Evolutionary conservation across 805 yeast genomes (phyloP), one percentile per base, ranked within the genome.

Genomic region (Ogataea glucozyma): DNA sequence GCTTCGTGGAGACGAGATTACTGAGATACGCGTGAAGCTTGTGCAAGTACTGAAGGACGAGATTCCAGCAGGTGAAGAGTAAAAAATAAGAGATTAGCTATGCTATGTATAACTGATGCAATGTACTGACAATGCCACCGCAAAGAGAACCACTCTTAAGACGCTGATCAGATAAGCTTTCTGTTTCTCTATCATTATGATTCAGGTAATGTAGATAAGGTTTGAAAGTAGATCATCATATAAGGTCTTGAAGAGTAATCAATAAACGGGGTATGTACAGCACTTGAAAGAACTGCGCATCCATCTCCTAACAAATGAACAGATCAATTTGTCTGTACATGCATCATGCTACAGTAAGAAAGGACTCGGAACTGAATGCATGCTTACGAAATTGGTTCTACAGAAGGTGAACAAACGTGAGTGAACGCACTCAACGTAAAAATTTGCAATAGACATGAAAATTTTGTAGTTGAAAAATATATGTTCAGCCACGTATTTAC

Each of bases 11-110:
- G 91, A 88, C 53, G 82, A 81, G 10, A 68, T 67, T 20, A 91
- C 97, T 0, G 97, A 89, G 58, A 67, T 93, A 41, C 75, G 84
- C 47, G 77, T 93, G 34, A 81, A 80, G 54, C 69, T 93, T 51
- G 69, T 81, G 36, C 82, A 75, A 54, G 76, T 88, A 2, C 69
- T 91, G 53, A 88, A 85, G 58, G 99, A 93, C 60, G 99, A 93
- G 67, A 84, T 93, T 33, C 99, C 99, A 11, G 95, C 95, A 5
- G 99, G 98, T 18, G 98, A 93, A 64, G 97, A 90, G 35, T 61
- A 38, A 40, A n/a, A n/a, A n/a, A n/a, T n/a, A n/a, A n/a, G n/a
- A n/a, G 10, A 17, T 29, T 16, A 23, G 11, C 9, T 12, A 13
- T 8, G 14, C 17, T 16, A 34, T 31, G 13, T 12, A 31, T 31